phyloP scores from a whole-genome alignment of 2,329 filamentous ascomycete genomes.

The Phoma sp. region DNA sequence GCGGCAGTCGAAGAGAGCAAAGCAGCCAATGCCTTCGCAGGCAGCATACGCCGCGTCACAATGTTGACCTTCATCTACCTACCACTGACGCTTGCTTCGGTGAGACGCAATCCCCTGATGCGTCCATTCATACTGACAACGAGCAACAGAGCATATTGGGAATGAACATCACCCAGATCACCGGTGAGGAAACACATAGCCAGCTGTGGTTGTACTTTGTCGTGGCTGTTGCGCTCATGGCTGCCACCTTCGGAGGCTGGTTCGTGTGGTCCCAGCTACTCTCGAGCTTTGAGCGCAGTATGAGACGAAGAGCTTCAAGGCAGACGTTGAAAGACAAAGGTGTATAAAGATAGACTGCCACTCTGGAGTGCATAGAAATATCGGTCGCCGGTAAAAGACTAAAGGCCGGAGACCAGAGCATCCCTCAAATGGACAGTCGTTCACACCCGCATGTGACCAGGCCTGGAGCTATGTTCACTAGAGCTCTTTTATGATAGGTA shows the following conservation, averaged over 20 bases:
- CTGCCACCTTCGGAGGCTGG: constrained; percentile 19
- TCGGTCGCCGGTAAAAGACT: no score
- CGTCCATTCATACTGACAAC: not conserved
- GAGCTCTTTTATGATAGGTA: no score
- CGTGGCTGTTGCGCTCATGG: constrained; percentile 15
- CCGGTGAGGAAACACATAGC: constrained; percentile 9
- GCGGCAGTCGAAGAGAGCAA: constrained; percentile 22
- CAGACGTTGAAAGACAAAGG: not conserved
- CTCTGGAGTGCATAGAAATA: no score
- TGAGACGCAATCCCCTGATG: not conserved
- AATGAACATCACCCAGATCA: constrained; percentile 23
- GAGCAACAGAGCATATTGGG: constrained; percentile 20
- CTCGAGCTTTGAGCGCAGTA: not conserved
- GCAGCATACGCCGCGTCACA: constrained; percentile 18
- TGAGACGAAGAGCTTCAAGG: not conserved
- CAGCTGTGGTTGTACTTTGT: constrained; percentile 19
- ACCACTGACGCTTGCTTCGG: constrained; percentile 21
- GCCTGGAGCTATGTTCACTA: no score
- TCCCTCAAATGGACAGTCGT: no score
- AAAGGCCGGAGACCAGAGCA: no score
- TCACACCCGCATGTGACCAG: no score
- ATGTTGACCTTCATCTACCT: constrained; percentile 25
- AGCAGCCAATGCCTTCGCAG: constrained; percentile 18
- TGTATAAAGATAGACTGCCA: not conserved
- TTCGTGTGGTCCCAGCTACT: constrained; percentile 13